These are phyloP conservation scores for Phytophthora nicotianae DNA, from an alignment of 352 stramenopile genomes.

Conservation along the genomic window DNA sequence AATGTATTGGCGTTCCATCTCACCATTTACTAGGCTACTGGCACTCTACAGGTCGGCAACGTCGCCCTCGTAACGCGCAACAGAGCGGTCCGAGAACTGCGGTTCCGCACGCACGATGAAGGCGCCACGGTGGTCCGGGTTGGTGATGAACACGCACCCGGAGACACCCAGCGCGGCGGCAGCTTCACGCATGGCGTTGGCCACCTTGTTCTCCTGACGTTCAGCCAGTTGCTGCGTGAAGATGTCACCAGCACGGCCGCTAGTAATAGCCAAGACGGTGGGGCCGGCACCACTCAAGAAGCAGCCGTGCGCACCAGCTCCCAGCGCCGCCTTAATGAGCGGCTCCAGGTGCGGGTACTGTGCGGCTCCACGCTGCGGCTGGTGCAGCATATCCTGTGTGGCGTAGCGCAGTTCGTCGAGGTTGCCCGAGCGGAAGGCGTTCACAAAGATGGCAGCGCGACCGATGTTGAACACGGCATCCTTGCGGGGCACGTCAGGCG, in stretches of 20 bases:
- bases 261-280: slow-evolving; percentile 98
- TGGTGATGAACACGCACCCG: slow-evolving; percentile 97
- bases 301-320: slow-evolving; percentile 92
- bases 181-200: slow-evolving; percentile 95
- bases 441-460: slow-evolving; percentile 96
- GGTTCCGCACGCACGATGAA: slow-evolving; percentile 95
- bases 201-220: slow-evolving; percentile 91
- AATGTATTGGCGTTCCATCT: slow-evolving; percentile 11
- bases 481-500: slow-evolving; percentile 84
- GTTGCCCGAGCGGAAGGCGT: slow-evolving; percentile 96
- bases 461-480: slow-evolving; percentile 98
- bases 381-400: slow-evolving; percentile 94
- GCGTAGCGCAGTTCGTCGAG: slow-evolving; percentile 96
- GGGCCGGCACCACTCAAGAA: slow-evolving; percentile 98
- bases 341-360: slow-evolving; percentile 97
- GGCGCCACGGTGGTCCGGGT: slow-evolving; percentile 94
- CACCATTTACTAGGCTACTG: slow-evolving; percentile 19
- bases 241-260: slow-evolving; percentile 97
- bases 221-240: slow-evolving; percentile 96
- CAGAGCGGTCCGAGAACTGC: slow-evolving; percentile 88
- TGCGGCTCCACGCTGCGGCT: slow-evolving; percentile 95
- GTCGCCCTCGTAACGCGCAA: slow-evolving; percentile 85
- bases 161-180: slow-evolving; percentile 92
- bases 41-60: slow-evolving; percentile 70
- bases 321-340: slow-evolving; percentile 96